Evolutionary conservation across 2,329 filamentous ascomycete genomes (phyloP).

Genomic region (Calonectria hongkongensis): DNA sequence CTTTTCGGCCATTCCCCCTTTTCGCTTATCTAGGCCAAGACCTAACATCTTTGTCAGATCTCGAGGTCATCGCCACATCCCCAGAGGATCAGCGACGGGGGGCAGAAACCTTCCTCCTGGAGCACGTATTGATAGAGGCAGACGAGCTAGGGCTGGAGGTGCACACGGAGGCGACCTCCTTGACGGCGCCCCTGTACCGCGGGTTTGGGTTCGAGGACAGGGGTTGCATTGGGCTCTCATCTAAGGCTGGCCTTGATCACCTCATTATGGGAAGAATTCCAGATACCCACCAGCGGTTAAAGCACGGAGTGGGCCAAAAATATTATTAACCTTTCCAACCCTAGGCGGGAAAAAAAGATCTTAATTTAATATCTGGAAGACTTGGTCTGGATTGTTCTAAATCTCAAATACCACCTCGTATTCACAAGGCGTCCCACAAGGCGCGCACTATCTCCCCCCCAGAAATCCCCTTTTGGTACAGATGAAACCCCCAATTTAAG

Average conservation of each 20-base stretch:
- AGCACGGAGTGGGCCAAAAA: slow-evolving; percentile 21
- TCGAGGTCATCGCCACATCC: slow-evolving; percentile 27
- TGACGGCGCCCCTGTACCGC: slow-evolving; percentile 8
- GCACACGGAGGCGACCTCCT: slow-evolving; percentile 10
- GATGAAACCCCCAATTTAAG: not conserved
- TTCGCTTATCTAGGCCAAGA: slow-evolving; percentile 16
- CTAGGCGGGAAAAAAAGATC: no score
- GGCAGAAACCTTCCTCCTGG: slow-evolving; percentile 23
- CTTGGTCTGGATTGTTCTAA: slow-evolving; percentile 24
- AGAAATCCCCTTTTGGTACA: not conserved
- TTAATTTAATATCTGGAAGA: not conserved
- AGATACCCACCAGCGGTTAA: slow-evolving; percentile 23
- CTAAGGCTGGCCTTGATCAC: not conserved
- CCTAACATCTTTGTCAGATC: slow-evolving; percentile 24
- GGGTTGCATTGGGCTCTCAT: slow-evolving; percentile 2
- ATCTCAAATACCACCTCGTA: slow-evolving; percentile 21
- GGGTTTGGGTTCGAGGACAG: slow-evolving; percentile 27
- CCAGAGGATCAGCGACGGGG: slow-evolving; percentile 20
- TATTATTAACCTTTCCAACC: slow-evolving; percentile 18
- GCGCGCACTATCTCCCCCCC: not conserved
- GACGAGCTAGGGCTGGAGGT: slow-evolving; percentile 21
- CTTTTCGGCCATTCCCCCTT: not conserved
- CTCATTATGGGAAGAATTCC: slow-evolving; percentile 22
- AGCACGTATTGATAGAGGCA: slow-evolving; percentile 18
- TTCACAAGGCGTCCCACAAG: slow-evolving; percentile 13